Conservation (phyloP, 768 basidiomycete species). For the Boletus sp. region DNA sequence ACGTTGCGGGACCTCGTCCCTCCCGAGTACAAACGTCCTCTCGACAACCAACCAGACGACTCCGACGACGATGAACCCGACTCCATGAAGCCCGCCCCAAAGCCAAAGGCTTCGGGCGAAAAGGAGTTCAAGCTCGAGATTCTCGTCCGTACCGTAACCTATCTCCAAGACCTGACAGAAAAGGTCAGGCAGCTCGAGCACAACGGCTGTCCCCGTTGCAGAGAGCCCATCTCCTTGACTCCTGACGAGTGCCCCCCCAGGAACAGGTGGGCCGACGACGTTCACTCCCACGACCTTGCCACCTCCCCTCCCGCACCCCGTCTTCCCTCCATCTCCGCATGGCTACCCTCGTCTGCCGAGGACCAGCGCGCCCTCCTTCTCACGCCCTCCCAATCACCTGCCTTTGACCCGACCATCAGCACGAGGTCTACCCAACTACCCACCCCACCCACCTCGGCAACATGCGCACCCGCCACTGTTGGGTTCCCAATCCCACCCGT, state of each 20-base stretch:
- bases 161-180: conserved; percentile 66
- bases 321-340: conserved; percentile 67
- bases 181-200: conserved; percentile 48
- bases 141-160: conserved; percentile 75
- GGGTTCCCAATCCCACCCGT: conserved; percentile 36
- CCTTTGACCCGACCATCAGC: conserved; percentile 29
- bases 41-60: conserved; percentile 27
- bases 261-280: not conserved
- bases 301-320: conserved; percentile 27
- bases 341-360: conserved; percentile 43
- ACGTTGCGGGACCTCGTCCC: conserved; percentile 79
- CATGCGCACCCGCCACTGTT: conserved; percentile 40
- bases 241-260: not conserved
- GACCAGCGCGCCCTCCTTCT: conserved; percentile 32
- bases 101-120: conserved; percentile 46
- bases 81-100: conserved; percentile 25
- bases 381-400: conserved; percentile 33
- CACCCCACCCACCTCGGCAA: conserved; percentile 56
- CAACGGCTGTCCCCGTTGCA: conserved; percentile 23
- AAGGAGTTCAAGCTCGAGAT: conserved; percentile 94
- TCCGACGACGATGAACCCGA: conserved; percentile 34
- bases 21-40: conserved; percentile 40
- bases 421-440: conserved; percentile 37
- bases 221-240: conserved; percentile 13
- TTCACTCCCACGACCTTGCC: not conserved